Conservation (phyloP, 2,329 filamentous ascomycete genomes). For the Hypoxylon sp. region DNA sequence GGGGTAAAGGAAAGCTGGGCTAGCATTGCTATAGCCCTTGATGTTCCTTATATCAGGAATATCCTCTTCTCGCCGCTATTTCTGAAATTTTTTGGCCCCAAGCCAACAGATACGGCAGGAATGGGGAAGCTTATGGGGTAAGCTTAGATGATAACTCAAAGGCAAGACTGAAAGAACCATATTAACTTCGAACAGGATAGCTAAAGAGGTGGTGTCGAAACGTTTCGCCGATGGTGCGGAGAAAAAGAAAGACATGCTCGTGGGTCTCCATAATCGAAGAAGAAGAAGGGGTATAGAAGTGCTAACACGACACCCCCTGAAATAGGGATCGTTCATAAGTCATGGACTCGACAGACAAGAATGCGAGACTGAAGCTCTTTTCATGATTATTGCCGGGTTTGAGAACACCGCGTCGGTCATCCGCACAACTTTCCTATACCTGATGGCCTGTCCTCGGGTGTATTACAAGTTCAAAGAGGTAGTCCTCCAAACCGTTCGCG, state of each 20-base stretch:
- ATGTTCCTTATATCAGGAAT: constrained; percentile 46
- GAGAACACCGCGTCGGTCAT: constrained; percentile 67
- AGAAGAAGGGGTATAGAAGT: background rate
- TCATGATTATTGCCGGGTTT: constrained; percentile 56
- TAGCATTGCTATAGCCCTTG: constrained; percentile 37
- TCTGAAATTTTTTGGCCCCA: constrained; percentile 46
- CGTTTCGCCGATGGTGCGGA: constrained; percentile 14
- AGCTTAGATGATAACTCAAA: background rate
- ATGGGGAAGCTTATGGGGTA: constrained; percentile 44
- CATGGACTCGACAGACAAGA: constrained; percentile 52
- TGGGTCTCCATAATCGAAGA: constrained; percentile 13
- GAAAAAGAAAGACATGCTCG: constrained; percentile 42
- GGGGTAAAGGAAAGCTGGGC: constrained; percentile 36
- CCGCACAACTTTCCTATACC: constrained; percentile 63
- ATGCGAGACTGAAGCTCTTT: constrained; percentile 52
- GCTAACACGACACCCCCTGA: background rate
- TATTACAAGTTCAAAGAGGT: constrained; percentile 62
- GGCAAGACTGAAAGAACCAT: background rate
- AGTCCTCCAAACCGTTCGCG: constrained; percentile 55
- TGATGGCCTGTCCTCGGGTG: constrained; percentile 62
- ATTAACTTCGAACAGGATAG: constrained; percentile 18
- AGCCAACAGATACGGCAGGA: constrained; percentile 42
- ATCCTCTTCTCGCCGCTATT: constrained; percentile 43
- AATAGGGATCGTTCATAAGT: constrained; percentile 53
- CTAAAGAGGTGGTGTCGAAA: constrained; percentile 26